Conservation (phyloP, 2,329 filamentous ascomycete genomes). For the Reticulascus tulasneorum region DNA sequence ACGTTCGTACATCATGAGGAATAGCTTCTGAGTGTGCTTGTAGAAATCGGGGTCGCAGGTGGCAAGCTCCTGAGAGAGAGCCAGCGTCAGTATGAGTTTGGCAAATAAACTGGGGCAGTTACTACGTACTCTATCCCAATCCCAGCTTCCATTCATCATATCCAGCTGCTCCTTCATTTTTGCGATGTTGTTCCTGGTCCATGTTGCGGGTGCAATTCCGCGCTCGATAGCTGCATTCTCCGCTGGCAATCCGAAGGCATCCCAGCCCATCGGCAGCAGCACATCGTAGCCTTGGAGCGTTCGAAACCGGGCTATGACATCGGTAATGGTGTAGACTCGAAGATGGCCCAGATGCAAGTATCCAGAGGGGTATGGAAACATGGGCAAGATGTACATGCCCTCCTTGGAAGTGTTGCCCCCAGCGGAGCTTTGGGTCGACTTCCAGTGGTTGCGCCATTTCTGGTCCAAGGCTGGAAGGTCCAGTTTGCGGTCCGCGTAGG, state of each 20-base stretch:
- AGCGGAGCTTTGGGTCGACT: conserved; percentile 14
- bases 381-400: conserved; percentile 70
- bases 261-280: conserved; percentile 90
- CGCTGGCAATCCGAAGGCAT: conserved; percentile 85
- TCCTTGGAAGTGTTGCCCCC: conserved; percentile 14
- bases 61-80: conserved; percentile 62
- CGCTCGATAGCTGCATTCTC: conserved; percentile 88
- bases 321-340: conserved; percentile 85
- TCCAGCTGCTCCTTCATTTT: conserved; percentile 81
- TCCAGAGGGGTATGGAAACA: conserved; percentile 92
- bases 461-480: conserved; percentile 43
- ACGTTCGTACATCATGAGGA: conserved; percentile 69
- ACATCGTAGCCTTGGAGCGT: conserved; percentile 71
- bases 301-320: conserved; percentile 75
- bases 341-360: conserved; percentile 83
- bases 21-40: conserved; percentile 83
- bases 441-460: conserved; percentile 51
- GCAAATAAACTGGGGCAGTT: conserved; percentile 3
- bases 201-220: conserved; percentile 70
- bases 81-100: conserved; percentile 8
- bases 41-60: conserved; percentile 85
- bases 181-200: conserved; percentile 77
- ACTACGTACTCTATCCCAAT: conserved; percentile 71
- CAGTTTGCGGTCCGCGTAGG: conserved; percentile 34
- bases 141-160: conserved; percentile 76